Percentiles rank a stretch among this genome's conserved stretches.
Evolutionary conservation across 305 asterid species (phyloP).

Genomic region (Fraxinus platypoda): DNA sequence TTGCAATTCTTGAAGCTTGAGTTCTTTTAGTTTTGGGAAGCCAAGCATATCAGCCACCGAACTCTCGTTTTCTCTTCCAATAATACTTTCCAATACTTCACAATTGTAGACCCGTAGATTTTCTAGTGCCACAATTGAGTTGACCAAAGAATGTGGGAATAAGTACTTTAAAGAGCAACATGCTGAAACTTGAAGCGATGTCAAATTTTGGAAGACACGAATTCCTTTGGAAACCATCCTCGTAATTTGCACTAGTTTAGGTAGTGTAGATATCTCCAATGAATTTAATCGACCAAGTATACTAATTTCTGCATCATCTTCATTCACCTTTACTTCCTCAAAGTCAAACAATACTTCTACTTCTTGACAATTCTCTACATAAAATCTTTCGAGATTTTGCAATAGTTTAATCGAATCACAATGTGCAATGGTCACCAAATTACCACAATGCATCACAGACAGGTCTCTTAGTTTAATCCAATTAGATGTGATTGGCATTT

Average conservation of each 20-base stretch:
- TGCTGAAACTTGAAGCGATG: not conserved
- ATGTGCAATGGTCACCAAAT: not conserved
- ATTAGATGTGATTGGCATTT: not conserved
- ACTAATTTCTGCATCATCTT: not conserved
- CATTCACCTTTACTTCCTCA: not conserved
- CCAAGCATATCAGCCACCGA: not conserved
- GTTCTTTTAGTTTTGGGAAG: not conserved
- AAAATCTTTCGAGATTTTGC: not conserved
- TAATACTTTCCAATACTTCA: not conserved
- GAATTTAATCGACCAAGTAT: conserved; percentile 2
- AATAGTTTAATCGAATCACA: not conserved
- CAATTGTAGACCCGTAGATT: not conserved
- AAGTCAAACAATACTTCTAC: conserved; percentile 13
- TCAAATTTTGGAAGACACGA: not conserved
- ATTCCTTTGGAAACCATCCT: not conserved
- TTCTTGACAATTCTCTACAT: not conserved
- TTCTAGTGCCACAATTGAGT: not conserved
- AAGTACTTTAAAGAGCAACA: not conserved
- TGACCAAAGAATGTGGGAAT: not conserved
- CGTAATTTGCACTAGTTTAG: not conserved
- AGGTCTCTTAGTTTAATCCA: not conserved
- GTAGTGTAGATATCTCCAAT: not conserved
- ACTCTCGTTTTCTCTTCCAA: not conserved
- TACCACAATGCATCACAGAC: not conserved
- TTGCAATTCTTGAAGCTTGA: not conserved